Evolutionary conservation across 164 flowering plant genomes (phyloP), one percentile per base, ranked within the genome.

Genomic region (Tinospora cordifolia): DNA sequence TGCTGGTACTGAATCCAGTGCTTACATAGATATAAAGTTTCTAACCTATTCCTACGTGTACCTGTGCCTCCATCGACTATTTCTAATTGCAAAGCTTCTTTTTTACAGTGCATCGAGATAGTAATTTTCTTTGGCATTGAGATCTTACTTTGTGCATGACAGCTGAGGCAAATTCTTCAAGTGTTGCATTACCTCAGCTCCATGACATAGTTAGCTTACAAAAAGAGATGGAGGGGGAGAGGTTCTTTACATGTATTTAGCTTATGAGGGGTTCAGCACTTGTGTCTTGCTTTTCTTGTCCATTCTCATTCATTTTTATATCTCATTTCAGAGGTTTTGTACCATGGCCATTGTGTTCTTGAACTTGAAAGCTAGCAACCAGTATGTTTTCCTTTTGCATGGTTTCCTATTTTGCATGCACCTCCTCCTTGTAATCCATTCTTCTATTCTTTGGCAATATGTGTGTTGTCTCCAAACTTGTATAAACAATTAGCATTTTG

Each of bases 1-100:
- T 64, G 34, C 58, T 68, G 63, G 67, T 70, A 67, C 76, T 65
- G 44, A 72, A 60, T 68, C 69, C 36, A 71, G 59, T 69, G 72
- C 74, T 70, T 69, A 65, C 77, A 65, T 70, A 66, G 73, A 24
- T 59, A n/a, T 62, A 36, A 51, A 49, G 27, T 68, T 41, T 51
- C 62, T 51, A 38, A 69, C 41, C 69, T 67, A 15, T 41, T 67
- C 34, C 66, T 72, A 24, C 22, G 15, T 47, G 63, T 63, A 11
- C 67, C 2, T 27, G 60, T 21, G 60, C 60, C 60, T 30, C 36
- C 60, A 6, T 54, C 9, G 21, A 24, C 21, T 54, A 54, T 21
- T 54, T 54, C 60, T 54, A 21, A 54, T 54, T n/a, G 60, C 60
- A 54, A 21, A 54, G 22, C 60, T 54, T 54, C 60, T 54, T 54